Evolutionary conservation across 2,329 filamentous ascomycete genomes (phyloP), one percentile per base, ranked within the genome.

Genomic region (Byssochlamys sp.): DNA sequence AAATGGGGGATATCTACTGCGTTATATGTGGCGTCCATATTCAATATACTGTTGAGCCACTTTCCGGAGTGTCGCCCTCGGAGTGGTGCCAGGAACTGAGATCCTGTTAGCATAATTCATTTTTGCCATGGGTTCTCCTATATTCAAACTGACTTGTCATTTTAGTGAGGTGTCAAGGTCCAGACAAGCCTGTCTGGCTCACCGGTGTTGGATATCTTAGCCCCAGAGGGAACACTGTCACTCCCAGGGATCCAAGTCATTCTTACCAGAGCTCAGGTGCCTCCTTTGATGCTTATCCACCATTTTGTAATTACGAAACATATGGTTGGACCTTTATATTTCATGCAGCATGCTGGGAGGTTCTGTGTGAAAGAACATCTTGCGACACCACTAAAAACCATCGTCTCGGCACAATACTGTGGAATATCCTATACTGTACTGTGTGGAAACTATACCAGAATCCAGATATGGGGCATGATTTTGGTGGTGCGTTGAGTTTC

Each of bases 191-290:
- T 33, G 31, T 4, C 9, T 33, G 14, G 6, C 55, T 56, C 25
- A 52, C 55, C 11, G 55, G 55, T 27, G 19, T 53, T 19, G 48
- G 48, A 52, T 56, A 56, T 56, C 48, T 56, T 12, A 35, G 52
- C 35, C 35, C 49, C 25, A 33, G 26, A 14, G 55, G 19, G 24
- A 19, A 10, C 11, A 56, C 52, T 28, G 27, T 56, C 14, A 28
- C 28, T n/a, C 49, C 55, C 4, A 28, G 5, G 14, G 12, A 56
- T 52, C 26, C n/a, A 52, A n/a, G 3, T 14, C 48, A 39, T 35
- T 56, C 49, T 33, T 56, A 56, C 35, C 2, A 48, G 27, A 25
- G 29, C 39, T 48, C 25, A 25, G 5, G 45, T 26, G 9, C 55
- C 10, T 52, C 27, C 5, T 24, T 52, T n/a, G 10, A 45, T 35